These are phyloP conservation scores for Leptomonas seymouri DNA, from an alignment of 208 protist species.

Conservation along the genomic window DNA sequence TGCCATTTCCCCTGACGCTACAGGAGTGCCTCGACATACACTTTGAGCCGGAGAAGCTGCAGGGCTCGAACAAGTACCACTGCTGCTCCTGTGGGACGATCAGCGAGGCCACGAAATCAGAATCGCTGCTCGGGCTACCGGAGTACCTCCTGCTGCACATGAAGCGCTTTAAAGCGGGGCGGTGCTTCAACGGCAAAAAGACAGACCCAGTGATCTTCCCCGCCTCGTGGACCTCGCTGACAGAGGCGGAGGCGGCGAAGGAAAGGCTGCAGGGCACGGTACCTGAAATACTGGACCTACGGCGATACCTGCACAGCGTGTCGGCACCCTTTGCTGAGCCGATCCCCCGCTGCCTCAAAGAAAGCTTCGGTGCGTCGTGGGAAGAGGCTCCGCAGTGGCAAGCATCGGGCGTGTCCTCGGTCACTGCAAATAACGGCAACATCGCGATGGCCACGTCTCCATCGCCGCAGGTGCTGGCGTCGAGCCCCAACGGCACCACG, in stretches of 20 bases:
- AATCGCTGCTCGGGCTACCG: slow-evolving; percentile 69
- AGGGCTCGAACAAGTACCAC: slow-evolving; percentile 74
- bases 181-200: slow-evolving; percentile 84
- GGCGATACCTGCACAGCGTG: slow-evolving; percentile 56
- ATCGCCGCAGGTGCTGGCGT: neutral
- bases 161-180: slow-evolving; percentile 84
- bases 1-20: slow-evolving; percentile 72
- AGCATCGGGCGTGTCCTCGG: neutral
- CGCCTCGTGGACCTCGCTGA: slow-evolving; percentile 58
- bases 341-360: slow-evolving; percentile 21
- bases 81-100: slow-evolving; percentile 70
- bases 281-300: slow-evolving; percentile 67
- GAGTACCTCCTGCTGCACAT: slow-evolving; percentile 89
- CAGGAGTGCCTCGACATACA: slow-evolving; percentile 90
- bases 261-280: neutral
- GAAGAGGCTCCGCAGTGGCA: neutral
- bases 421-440: neutral
- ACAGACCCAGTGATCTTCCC: slow-evolving; percentile 83
- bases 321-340: slow-evolving; percentile 31
- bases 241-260: slow-evolving; percentile 14
- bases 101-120: slow-evolving; percentile 81
- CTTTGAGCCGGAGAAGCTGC: slow-evolving; percentile 73
- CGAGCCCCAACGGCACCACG: slow-evolving; percentile 2
- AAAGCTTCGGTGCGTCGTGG: neutral
- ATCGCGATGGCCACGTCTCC: neutral